These are phyloP conservation scores for barrel medic (Medicago truncatula) DNA, from an alignment of 306 rosid species.

Conservation along the genomic window MtrunA17r5.0-ANR NC_053042.1:12050501-12051000, in stretches of 20 bases:
- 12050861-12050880: slow-evolving; percentile 44
- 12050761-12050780: neutral
- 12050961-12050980: slow-evolving; percentile 36
- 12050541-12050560: neutral
- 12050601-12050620: neutral
- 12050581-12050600: slow-evolving; percentile 16
- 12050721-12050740: neutral
- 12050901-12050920: slow-evolving; percentile 21
- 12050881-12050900: slow-evolving; percentile 28
- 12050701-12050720: slow-evolving; percentile 13
- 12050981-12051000: slow-evolving; percentile 41
- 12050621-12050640: neutral
- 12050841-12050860: slow-evolving; percentile 61
- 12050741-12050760: neutral
- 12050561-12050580: neutral
- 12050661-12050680: neutral
- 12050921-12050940: slow-evolving; percentile 39
- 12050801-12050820: slow-evolving; percentile 58
- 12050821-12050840: slow-evolving; percentile 97
- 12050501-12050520: neutral
- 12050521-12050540: neutral
- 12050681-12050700: neutral
- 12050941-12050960: slow-evolving; percentile 51
- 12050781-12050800: slow-evolving; percentile 1
- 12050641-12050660: neutral